Conservation (phyloP, 306 rosid species). For the Hippophae gyantsensis region DNA sequence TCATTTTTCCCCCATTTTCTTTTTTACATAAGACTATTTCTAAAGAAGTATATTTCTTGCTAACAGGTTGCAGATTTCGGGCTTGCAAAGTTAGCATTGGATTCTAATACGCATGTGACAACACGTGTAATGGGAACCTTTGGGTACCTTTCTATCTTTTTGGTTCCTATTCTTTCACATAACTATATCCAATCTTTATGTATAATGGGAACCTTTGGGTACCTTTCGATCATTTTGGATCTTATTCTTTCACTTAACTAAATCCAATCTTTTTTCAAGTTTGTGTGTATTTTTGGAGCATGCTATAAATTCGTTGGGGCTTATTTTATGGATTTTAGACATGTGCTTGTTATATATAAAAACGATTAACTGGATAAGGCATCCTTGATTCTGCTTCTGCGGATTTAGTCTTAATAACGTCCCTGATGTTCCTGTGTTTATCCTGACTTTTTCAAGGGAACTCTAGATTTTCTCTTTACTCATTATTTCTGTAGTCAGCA, state of each 20-base stretch:
- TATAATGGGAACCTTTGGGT: conserved; percentile 96
- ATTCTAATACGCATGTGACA: conserved; percentile 80
- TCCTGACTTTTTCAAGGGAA: too few species aligned
- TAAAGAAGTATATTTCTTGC: conserved; percentile 17
- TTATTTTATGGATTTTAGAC: too few species aligned
- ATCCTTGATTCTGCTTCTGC: too few species aligned
- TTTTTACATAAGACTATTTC: conserved; percentile 12
- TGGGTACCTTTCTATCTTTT: conserved; percentile 36
- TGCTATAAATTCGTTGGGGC: background rate
- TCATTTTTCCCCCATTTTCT: background rate
- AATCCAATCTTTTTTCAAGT: background rate
- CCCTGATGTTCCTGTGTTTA: too few species aligned
- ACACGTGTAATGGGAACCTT: conserved; percentile 99
- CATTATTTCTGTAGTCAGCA: too few species aligned
- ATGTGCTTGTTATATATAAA: too few species aligned
- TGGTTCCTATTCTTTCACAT: background rate
- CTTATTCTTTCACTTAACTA: background rate
- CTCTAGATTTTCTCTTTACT: too few species aligned
- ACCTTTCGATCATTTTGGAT: background rate
- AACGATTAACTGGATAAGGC: too few species aligned
- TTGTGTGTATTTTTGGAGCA: background rate
- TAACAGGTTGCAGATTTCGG: conserved; percentile 96
- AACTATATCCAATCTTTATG: conserved; percentile 18
- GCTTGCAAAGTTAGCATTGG: conserved; percentile 86
- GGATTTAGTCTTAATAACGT: too few species aligned